phyloP scores from a whole-genome alignment of 1,139 yeast species.

The Taiozyma onychis region DNA sequence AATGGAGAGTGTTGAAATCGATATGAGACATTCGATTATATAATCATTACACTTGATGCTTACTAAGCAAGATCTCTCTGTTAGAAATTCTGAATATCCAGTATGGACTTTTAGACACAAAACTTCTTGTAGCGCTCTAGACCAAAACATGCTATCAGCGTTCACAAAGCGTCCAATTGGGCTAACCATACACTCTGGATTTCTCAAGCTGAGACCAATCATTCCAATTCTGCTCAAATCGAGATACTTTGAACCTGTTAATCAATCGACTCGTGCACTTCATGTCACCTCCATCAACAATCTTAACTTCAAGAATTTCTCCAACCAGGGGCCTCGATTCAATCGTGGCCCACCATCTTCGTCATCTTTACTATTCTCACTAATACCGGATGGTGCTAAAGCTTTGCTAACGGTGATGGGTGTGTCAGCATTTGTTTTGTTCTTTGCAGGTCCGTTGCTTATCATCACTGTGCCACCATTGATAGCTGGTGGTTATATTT shows the following conservation, averaged over 20 bases:
- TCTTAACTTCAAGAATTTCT: not conserved
- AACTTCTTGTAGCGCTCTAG: not conserved
- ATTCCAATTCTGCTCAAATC: not conserved
- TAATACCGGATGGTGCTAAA: constrained; percentile 28
- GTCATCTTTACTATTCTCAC: constrained; percentile 5
- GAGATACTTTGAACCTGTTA: not conserved
- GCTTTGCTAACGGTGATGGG: constrained; percentile 24
- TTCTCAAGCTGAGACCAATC: not conserved
- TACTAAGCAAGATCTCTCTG: not conserved
- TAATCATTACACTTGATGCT: not conserved
- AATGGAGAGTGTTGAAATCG: no score
- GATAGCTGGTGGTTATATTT: constrained; percentile 27
- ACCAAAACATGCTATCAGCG: not conserved
- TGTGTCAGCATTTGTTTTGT: constrained; percentile 26
- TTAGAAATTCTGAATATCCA: not conserved
- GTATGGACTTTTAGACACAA: not conserved
- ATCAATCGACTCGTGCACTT: not conserved
- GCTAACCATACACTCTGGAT: not conserved
- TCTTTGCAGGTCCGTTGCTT: constrained; percentile 32
- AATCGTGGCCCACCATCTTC: constrained; percentile 12
- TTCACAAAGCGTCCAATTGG: not conserved
- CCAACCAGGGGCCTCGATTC: constrained; percentile 8
- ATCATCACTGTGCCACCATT: constrained; percentile 31
- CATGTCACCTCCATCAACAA: not conserved
- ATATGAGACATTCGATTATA: not conserved